phyloP scores from a whole-genome alignment of 2,329 filamentous ascomycete species.

The Colletotrichum spaethianum region DNA sequence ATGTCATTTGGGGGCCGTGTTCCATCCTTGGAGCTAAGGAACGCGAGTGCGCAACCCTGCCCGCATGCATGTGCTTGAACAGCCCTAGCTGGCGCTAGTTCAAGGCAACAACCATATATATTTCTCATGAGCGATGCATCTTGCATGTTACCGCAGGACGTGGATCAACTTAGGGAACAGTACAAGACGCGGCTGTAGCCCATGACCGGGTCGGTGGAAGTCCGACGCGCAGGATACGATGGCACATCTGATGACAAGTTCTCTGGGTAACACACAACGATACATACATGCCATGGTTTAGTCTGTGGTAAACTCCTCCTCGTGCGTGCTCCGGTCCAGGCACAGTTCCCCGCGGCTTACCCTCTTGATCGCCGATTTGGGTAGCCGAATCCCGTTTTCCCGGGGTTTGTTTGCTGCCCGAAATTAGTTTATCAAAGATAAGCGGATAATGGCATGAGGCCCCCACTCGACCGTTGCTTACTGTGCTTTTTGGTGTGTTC shows the following conservation, averaged over 20 bases:
- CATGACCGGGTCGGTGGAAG: neutral
- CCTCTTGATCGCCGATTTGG: neutral
- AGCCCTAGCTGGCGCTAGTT: neutral
- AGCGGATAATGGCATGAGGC: neutral
- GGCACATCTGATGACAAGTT: neutral
- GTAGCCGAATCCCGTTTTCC: neutral
- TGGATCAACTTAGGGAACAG: too few relatives aligned
- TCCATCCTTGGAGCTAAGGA: conserved; percentile 5
- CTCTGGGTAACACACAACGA: neutral
- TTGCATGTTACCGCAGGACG: neutral
- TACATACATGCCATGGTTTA: neutral
- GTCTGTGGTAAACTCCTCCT: neutral
- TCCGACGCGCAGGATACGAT: neutral
- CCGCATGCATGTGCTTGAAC: conserved; percentile 6
- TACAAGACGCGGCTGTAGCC: too few relatives aligned
- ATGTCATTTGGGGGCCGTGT: neutral
- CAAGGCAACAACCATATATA: neutral
- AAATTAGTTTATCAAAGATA: neutral
- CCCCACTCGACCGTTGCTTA: neutral
- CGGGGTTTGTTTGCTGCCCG: neutral
- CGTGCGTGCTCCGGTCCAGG: neutral
- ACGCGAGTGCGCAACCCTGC: neutral
- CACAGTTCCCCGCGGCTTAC: neutral
- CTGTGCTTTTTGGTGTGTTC: neutral
- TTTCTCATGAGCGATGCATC: neutral